phyloP scores from a whole-genome alignment of 345 rosid genomes.

The Euclidium syriacum region DNA sequence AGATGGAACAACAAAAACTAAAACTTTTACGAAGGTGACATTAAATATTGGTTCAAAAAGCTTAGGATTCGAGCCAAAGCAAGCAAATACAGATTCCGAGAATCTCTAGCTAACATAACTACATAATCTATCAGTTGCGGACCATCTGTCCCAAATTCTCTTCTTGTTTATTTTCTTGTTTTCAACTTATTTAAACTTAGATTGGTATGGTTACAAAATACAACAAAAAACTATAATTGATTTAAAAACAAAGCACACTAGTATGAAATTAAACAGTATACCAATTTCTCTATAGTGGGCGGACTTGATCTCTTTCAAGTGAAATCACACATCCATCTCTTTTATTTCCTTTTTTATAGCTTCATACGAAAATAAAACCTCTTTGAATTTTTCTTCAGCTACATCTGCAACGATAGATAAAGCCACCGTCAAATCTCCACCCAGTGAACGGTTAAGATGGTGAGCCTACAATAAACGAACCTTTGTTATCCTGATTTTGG shows the following conservation, averaged over 20 bases:
- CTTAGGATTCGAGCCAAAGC: background rate
- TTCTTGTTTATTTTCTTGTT: background rate
- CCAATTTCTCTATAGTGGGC: background rate
- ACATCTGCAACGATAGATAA: conserved; percentile 46
- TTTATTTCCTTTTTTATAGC: conserved; percentile 76
- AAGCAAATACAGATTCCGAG: background rate
- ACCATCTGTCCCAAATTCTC: background rate
- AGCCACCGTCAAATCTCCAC: background rate
- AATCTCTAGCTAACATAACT: background rate
- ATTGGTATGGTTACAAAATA: background rate
- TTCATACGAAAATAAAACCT: conserved; percentile 82
- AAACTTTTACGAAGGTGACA: no score
- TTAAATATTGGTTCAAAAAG: no score
- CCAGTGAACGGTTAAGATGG: background rate
- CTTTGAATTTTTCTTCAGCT: conserved; percentile 93
- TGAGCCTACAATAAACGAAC: conserved; percentile 28
- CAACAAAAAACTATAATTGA: background rate
- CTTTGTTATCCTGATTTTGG: conserved; percentile 89
- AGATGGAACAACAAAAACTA: no score
- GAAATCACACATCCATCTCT: conserved; percentile 31
- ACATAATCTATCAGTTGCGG: background rate
- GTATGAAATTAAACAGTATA: background rate
- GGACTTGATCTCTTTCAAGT: background rate
- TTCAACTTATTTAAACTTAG: background rate
- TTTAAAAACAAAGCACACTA: background rate